These are phyloP conservation scores for Marasmius sp. DNA, from an alignment of 1,284 basidiomycete species.

Conservation along the genomic window DNA sequence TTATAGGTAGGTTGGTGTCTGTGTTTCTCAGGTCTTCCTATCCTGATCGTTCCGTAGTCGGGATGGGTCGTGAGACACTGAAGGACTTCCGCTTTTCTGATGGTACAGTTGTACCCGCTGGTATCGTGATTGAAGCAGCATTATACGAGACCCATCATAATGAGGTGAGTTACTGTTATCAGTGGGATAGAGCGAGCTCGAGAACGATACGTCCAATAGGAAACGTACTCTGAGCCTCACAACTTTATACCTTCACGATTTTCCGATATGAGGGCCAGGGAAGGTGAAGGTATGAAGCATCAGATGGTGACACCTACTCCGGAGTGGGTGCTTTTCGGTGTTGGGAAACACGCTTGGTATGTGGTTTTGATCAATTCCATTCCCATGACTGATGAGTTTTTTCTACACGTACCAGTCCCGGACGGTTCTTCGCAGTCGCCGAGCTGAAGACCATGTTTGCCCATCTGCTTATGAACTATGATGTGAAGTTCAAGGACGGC, in stretches of 20 bases:
- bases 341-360: conserved; percentile 34
- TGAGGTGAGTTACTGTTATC: background rate
- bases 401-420: conserved; percentile 30
- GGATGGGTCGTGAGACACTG: conserved; percentile 19
- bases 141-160: conserved; percentile 18
- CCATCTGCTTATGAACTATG: conserved; percentile 40
- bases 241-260: conserved; percentile 30
- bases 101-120: conserved; percentile 27
- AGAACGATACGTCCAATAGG: background rate
- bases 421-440: conserved; percentile 43
- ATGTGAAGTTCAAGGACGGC: conserved; percentile 37
- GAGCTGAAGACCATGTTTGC: conserved; percentile 43
- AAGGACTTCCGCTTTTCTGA: conserved; percentile 31
- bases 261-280: conserved; percentile 10
- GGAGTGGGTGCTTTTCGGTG: conserved; percentile 34
- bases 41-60: conserved; percentile 9
- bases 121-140: conserved; percentile 20
- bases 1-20: conserved; percentile 10
- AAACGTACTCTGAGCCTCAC: conserved; percentile 21
- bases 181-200: background rate
- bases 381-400: background rate
- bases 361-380: background rate
- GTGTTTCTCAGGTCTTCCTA: background rate
- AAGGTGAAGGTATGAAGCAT: conserved; percentile 10
- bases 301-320: conserved; percentile 27